Conservation (phyloP, 768 basidiomycete genomes). For the Phanerochaete carnosa region DNA sequence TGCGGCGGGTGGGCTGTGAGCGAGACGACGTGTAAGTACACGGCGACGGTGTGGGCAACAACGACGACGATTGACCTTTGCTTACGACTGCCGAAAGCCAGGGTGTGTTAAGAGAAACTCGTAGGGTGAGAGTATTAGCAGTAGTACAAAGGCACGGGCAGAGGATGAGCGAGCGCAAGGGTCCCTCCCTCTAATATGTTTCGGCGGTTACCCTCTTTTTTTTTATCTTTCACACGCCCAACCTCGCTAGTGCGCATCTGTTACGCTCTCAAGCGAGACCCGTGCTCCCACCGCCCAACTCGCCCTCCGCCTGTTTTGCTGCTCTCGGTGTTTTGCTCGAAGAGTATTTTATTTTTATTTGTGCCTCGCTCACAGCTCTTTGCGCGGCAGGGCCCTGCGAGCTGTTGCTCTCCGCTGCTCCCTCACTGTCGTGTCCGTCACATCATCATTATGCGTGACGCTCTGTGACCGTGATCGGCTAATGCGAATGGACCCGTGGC, state of each 20-base stretch:
- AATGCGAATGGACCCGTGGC: background rate
- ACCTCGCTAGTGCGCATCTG: slow-evolving; percentile 5
- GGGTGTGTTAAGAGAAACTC: slow-evolving; percentile 16
- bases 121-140: slow-evolving; percentile 25
- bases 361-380: background rate
- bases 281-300: background rate
- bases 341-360: background rate
- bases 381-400: background rate
- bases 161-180: slow-evolving; percentile 6
- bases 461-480: background rate
- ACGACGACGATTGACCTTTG: slow-evolving; percentile 19
- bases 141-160: slow-evolving; percentile 29
- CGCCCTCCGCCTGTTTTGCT: too few species aligned
- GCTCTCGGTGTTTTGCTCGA: background rate
- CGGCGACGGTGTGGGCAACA: slow-evolving; percentile 1
- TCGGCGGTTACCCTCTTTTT: slow-evolving; percentile 26
- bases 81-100: slow-evolving; percentile 24
- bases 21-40: background rate
- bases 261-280: slow-evolving; percentile 9
- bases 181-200: slow-evolving; percentile 17
- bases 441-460: background rate
- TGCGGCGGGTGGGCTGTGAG: slow-evolving; percentile 46
- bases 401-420: background rate
- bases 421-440: background rate
- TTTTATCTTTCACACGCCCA: slow-evolving; percentile 17